These are phyloP conservation scores for Mesostigma viride DNA, from an alignment of 139 green algal genomes.

Conservation along the genomic window DNA sequence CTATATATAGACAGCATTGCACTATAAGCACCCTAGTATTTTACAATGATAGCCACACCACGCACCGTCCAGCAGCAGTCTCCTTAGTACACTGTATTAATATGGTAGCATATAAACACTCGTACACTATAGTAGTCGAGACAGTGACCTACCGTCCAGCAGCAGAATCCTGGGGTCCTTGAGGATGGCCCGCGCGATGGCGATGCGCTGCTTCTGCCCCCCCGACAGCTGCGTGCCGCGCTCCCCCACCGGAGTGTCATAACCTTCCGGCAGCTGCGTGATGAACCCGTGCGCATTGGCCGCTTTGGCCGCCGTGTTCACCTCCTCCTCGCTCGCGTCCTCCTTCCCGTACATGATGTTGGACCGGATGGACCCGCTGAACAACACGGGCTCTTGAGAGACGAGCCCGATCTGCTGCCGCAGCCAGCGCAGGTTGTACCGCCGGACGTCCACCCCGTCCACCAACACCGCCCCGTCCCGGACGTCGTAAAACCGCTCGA, in stretches of 20 bases:
- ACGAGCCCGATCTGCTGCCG: conserved; percentile 59
- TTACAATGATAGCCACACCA: no score
- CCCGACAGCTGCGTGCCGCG: conserved; percentile 64
- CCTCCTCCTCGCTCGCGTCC: conserved; percentile 17
- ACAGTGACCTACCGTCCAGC: no score
- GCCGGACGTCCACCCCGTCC: conserved; percentile 65
- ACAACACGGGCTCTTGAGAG: conserved; percentile 67
- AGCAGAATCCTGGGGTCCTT: conserved; percentile 68
- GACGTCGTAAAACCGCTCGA: conserved; percentile 87
- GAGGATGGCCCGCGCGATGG: no score
- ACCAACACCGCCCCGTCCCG: conserved; percentile 44
- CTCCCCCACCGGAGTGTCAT: conserved; percentile 60
- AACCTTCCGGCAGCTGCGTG: conserved; percentile 37
- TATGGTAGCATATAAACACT: no score
- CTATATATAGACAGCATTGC: no score
- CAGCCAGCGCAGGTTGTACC: conserved; percentile 60
- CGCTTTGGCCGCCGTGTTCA: conserved; percentile 46
- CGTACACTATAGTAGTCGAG: no score
- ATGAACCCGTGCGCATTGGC: conserved; percentile 72
- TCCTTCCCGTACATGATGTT: conserved; percentile 35
- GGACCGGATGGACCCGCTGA: conserved; percentile 26
- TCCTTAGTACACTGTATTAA: conserved; percentile 47
- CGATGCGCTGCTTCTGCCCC: no score
- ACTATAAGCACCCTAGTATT: no score
- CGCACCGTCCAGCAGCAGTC: conserved; percentile 88